Conservation (phyloP, 108 stramenopile species). For the Pseudonitzschia multistriata region DNA sequence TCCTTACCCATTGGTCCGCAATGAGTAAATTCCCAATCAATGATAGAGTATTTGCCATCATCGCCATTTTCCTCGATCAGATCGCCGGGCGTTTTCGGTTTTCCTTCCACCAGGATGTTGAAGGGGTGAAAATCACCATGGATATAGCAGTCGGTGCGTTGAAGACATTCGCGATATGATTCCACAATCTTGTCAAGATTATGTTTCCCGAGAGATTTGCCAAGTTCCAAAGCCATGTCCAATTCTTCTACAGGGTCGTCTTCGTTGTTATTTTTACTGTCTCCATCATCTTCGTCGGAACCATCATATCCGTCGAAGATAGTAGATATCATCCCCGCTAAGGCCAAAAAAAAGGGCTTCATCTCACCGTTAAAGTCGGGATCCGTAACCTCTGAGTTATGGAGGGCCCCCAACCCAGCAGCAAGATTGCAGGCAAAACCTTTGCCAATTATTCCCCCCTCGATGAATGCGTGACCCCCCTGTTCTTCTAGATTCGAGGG, state of each 20-base stretch:
- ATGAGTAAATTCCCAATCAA: conserved; percentile 40
- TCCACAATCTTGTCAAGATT: conserved; percentile 7
- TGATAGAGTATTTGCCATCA: conserved; percentile 4
- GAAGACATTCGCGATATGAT: conserved; percentile 7
- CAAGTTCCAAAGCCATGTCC: conserved; percentile 7
- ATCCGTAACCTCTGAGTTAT: conserved; percentile 26
- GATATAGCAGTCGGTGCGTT: conserved; percentile 29
- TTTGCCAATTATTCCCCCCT: conserved; percentile 42
- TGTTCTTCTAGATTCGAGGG: conserved; percentile 36
- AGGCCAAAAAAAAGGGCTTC: neutral
- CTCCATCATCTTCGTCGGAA: neutral
- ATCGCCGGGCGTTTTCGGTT: neutral
- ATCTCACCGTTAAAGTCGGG: conserved; percentile 44
- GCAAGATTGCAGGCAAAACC: conserved; percentile 37
- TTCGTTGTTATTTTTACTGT: conserved; percentile 6
- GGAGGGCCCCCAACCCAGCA: conserved; percentile 30
- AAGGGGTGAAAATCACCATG: conserved; percentile 53
- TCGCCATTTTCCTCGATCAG: conserved; percentile 20
- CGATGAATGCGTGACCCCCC: conserved; percentile 43
- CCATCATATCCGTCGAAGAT: conserved; percentile 11
- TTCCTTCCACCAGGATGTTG: conserved; percentile 54
- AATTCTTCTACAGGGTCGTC: neutral
- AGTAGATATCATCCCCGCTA: neutral
- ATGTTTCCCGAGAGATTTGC: conserved; percentile 18
- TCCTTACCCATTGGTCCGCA: conserved; percentile 34